Base-by-base conservation (phyloP, 495 filamentous ascomycete species). In the Stereocaulon alpinum region DNA sequence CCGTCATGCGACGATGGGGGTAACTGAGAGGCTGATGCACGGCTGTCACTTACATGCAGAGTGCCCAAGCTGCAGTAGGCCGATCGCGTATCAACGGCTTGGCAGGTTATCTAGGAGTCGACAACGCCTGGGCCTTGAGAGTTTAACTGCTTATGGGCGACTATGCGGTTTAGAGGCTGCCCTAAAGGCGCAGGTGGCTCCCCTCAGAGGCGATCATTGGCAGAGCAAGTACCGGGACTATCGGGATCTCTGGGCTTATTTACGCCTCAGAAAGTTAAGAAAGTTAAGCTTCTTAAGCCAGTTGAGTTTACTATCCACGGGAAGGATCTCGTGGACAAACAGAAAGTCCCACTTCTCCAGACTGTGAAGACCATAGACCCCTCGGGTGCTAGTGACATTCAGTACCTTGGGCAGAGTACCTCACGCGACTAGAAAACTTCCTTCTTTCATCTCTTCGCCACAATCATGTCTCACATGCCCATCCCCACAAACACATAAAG, bases 391-490 rank as follows among this genome's bases (percentile, higher is more conserved):
- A 47, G 43, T 47, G 14, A 24, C 22, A 47, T 11, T 37, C 34
- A 10, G 34, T 37, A 37, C 4, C 34, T 37, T 37, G 4, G 34
- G 43, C 14, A 12, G 15, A 60, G 40, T 17, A 44, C 40, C 58
- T 60, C 58, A 60, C 58, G 58, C 49, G 58, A 60, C 58, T 60
- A 45, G 40, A 50, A 44, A 40, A 27, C 54, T 56, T 54, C 7
- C 22, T 20, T 18, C 20, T 30, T 47, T 40, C 32, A 43, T 37
- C 30, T 15, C 18, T 18, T 24, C 32, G 47, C 17, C 60, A 49
- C 12, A 7, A 18, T 7, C 12, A 27, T 32, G 41, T 11, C 50
- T 22, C 45, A 50, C 58, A 41, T 44, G 30, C 49, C 37, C 48
- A 22, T 29, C 37, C 50, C 32, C 40, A 15, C 56, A n/a, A 17